Base-by-base conservation (phyloP, 495 filamentous ascomycete species). In the Trichoderma parareesei region DNA sequence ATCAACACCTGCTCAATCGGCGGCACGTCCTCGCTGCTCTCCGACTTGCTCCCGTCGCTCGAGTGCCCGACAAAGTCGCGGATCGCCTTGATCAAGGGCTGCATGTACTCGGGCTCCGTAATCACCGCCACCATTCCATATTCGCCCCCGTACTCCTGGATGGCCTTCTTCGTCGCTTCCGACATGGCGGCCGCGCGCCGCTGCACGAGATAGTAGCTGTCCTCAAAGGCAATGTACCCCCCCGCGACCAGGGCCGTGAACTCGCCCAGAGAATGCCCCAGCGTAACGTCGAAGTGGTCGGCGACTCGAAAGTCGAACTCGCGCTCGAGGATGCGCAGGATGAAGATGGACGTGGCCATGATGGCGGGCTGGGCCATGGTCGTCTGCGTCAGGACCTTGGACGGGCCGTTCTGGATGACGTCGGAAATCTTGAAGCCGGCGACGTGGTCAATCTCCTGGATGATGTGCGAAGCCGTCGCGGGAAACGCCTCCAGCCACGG, bases 61-160 rank as follows among this genome's bases (percentile, higher is more conserved):
- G 82, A 77, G 69, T 88, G 83, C 14, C 86, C 88, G 33, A 96
- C 80, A 66, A 97, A 97, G 60, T 92, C 89, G 68, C 90, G 78
- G 66, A 96, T 91, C 3, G 87, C 83, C 57, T 78, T 76, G 66
- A 96, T 86, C 46, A 98, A 76, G 7, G 77, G 69, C 9, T 78
- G 75, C 41, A 98, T 77, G 70, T 88, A 89, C 61, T 84, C 81
- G 9, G 89, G 84, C 70, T 97, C 91, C 66, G 90, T 95, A 3
- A 98, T 86, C 8, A 97, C 76, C 10, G 94, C 94, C 20, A 96
- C 86, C 94, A 98, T 98, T 61, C 94, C 94, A 67, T 94, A 90
- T 67, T 90, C 87, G 37, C 89, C 90, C 61, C 86, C 88, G 53
- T 84, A 84, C 66, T 82, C 75, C 61, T 84, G 76, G 11, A 81